Base-by-base conservation (phyloP, 352 stramenopile species). In the Globisporangium uncinulatum region DNA sequence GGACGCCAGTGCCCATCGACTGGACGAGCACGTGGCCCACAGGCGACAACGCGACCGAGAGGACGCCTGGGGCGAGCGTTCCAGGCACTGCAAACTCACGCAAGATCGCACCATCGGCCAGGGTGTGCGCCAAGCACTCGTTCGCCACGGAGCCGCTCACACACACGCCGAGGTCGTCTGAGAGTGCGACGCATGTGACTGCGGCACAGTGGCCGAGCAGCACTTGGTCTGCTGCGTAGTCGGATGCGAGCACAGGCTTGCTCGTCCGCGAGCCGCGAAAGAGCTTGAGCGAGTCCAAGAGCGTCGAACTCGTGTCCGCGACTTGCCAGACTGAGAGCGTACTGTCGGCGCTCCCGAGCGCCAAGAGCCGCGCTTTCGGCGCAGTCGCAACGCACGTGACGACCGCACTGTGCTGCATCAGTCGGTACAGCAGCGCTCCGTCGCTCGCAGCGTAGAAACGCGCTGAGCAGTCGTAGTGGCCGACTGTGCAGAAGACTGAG, bases 301-400 rank as follows among this genome's bases (percentile, higher is more conserved):
- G 62, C 45, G 76, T 89, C 47, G 74, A 85, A 24, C 73, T 89
- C 43, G 76, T 76, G 39, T 67, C 71, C 21, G 76, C 74, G 34
- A 92, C 67, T 61, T 86, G 89, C 83, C 85, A 95, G 14, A 93
- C 66, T 8, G 79, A 92, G 41, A 95, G 75, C 10, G 81, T 92
- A 21, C 81, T 78, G 57, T 95, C 81, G 4, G 65, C 67, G 43
- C 79, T 80, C 2, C 80, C 80, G 7, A 93, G 61, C 1, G 69
- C 71, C 9, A 91, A 62, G 36, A 87, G 60, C 3, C 70, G 71
- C 24, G 75, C 73, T 3, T 71, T 68, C 5, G 65, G 61, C 54
- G 69, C 90, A 20, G 71, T 76, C 15, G 46, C 69, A 29, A 93
- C 67, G 31, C 81, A 92, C 19, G 73, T 84, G 20, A 93, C 81